Evolutionary conservation across 257 asterid genomes (phyloP).

Genomic region (Hygrophila difformis): DNA sequence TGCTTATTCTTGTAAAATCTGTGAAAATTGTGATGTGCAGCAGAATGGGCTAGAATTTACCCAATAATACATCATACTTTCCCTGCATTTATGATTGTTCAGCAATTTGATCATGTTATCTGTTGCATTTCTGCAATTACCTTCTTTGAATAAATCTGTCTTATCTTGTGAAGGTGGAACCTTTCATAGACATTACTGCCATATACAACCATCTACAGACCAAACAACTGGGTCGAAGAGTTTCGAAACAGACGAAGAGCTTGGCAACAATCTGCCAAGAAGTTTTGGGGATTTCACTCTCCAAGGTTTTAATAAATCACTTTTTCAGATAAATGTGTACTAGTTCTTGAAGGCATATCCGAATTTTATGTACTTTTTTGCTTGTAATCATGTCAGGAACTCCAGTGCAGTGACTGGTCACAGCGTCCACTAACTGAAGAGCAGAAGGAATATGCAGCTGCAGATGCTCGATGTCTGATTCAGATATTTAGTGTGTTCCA

Average conservation of each 20-base stretch:
- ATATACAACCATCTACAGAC: slow-evolving; percentile 54
- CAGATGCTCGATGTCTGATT: slow-evolving; percentile 76
- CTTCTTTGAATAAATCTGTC: neutral
- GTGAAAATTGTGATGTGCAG: slow-evolving; percentile 11
- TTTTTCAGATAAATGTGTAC: too few relatives aligned
- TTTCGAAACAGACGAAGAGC: slow-evolving; percentile 63
- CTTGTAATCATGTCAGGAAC: slow-evolving; percentile 42
- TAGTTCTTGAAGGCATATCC: too few relatives aligned
- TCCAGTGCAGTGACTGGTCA: slow-evolving; percentile 99
- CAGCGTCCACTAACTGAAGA: slow-evolving; percentile 78
- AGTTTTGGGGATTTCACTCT: slow-evolving; percentile 65
- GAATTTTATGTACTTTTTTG: neutral
- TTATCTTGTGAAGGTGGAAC: slow-evolving; percentile 61
- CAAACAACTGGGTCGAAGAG: slow-evolving; percentile 43
- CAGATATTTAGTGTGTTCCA: slow-evolving; percentile 60
- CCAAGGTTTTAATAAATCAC: too few relatives aligned
- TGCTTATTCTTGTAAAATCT: neutral
- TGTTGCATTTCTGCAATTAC: slow-evolving; percentile 1
- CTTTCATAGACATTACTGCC: slow-evolving; percentile 62
- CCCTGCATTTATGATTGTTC: neutral
- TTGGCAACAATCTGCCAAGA: slow-evolving; percentile 78
- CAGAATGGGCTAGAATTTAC: neutral
- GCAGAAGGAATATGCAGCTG: slow-evolving; percentile 83
- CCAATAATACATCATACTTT: neutral
- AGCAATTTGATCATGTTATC: slow-evolving; percentile 4